Conservation (phyloP, 306 rosid species). For the Cicer arietinum region DNA sequence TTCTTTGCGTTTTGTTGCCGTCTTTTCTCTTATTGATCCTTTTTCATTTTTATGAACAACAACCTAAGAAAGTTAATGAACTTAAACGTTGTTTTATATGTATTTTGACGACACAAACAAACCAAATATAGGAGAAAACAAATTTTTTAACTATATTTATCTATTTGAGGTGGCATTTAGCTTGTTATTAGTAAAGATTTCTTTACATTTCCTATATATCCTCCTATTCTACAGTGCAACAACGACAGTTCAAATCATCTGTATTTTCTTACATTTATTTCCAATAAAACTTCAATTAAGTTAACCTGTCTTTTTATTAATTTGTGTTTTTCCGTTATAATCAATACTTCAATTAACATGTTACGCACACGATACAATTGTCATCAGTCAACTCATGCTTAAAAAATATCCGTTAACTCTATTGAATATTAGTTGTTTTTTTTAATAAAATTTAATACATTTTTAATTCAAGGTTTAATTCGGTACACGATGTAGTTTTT, state of each 20-base stretch:
- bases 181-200: background rate
- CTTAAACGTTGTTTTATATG: background rate
- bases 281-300: too few relatives aligned
- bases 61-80: background rate
- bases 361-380: background rate
- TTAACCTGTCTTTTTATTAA: too few relatives aligned
- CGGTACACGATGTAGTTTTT: too few relatives aligned
- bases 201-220: slow-evolving; percentile 1
- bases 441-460: too few relatives aligned
- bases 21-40: background rate
- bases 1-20: background rate
- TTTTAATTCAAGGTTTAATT: too few relatives aligned
- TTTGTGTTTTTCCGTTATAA: too few relatives aligned
- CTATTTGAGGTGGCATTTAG: slow-evolving; percentile 19
- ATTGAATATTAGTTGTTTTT: too few relatives aligned
- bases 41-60: background rate
- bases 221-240: background rate
- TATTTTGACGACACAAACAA: background rate
- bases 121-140: background rate
- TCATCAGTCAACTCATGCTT: background rate
- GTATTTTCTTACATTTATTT: too few relatives aligned
- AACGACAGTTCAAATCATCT: background rate
- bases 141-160: background rate
- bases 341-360: too few relatives aligned
- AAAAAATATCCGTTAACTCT: too few relatives aligned